Percentiles rank a stretch among this genome's conserved stretches.
Conservation (phyloP, 2,329 filamentous ascomycete genomes). For the Domatiomyces globalis region DNA sequence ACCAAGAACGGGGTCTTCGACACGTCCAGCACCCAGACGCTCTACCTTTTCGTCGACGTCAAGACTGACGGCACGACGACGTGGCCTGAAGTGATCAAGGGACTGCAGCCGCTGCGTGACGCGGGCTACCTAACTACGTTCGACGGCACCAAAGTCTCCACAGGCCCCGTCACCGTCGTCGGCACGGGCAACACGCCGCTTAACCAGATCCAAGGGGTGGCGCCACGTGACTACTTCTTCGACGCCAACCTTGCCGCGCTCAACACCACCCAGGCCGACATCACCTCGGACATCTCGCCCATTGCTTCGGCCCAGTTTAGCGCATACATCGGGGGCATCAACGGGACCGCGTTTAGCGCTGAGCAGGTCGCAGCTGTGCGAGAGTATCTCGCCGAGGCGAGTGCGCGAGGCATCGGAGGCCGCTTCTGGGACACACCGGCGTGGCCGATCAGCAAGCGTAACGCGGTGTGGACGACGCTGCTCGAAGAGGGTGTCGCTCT, state of each 20-base stretch:
- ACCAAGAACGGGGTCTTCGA: slow-evolving; percentile 49
- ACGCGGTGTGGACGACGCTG: slow-evolving; percentile 44
- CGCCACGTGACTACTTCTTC: slow-evolving; percentile 43
- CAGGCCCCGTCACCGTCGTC: slow-evolving; percentile 44
- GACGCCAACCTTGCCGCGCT: slow-evolving; percentile 41
- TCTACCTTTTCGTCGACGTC: slow-evolving; percentile 51
- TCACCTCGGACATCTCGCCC: slow-evolving; percentile 37
- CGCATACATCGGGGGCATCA: slow-evolving; percentile 28
- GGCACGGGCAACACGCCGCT: slow-evolving; percentile 45
- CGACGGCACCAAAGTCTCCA: slow-evolving; percentile 33
- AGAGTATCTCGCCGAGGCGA: slow-evolving; percentile 39
- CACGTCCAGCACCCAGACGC: slow-evolving; percentile 39
- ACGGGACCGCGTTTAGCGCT: slow-evolving; percentile 31
- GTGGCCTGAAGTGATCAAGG: slow-evolving; percentile 42
- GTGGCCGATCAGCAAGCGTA: slow-evolving; percentile 45
- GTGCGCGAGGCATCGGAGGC: slow-evolving; percentile 42
- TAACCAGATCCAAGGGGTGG: slow-evolving; percentile 14
- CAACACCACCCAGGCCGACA: slow-evolving; percentile 31
- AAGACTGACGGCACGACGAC: slow-evolving; percentile 45
- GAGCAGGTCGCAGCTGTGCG: slow-evolving; percentile 37
- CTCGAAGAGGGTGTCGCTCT: slow-evolving; percentile 45
- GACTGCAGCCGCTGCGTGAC: slow-evolving; percentile 42
- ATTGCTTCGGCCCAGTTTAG: slow-evolving; percentile 42
- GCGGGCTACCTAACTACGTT: slow-evolving; percentile 40
- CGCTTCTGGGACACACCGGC: slow-evolving; percentile 51